phyloP scores from a whole-genome alignment of 495 filamentous ascomycete genomes.

The Lophiostoma macrostomum region DNA sequence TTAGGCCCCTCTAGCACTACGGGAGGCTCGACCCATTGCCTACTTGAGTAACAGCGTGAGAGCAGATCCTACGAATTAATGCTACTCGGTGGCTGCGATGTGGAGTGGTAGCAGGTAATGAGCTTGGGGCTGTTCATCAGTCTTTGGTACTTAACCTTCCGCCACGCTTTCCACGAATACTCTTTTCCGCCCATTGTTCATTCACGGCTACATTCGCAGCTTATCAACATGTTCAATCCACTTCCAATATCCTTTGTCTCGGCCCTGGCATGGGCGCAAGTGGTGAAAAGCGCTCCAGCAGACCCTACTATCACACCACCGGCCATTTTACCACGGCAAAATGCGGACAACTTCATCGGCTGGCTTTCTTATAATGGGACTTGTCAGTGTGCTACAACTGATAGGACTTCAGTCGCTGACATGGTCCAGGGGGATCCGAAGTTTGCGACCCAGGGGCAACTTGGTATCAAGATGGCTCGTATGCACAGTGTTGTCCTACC shows the following conservation, averaged over 20 bases:
- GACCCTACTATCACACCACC: conserved; percentile 25
- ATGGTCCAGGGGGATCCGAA: conserved; percentile 10
- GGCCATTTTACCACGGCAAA: conserved; percentile 14
- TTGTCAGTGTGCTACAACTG: conserved; percentile 9
- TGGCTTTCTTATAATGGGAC: conserved; percentile 12
- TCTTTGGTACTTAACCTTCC: too few species aligned
- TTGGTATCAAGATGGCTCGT: conserved; percentile 26
- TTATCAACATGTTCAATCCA: conserved; percentile 1
- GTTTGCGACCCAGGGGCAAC: conserved; percentile 18
- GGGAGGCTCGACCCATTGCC: too few species aligned
- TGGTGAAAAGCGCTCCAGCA: conserved; percentile 14
- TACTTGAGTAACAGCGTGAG: too few species aligned
- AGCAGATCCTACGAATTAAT: too few species aligned
- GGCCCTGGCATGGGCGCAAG: conserved; percentile 4
- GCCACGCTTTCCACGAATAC: too few species aligned
- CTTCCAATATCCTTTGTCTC: conserved; percentile 18
- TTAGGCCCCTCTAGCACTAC: too few species aligned
- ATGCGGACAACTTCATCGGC: conserved; percentile 20
- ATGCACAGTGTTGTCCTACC: conserved; percentile 28
- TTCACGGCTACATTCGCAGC: background rate
- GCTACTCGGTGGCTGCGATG: too few species aligned
- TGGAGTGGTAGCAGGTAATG: too few species aligned
- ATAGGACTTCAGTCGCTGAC: background rate
- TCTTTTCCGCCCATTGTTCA: too few species aligned
- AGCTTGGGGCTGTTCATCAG: too few species aligned